phyloP scores from a whole-genome alignment of 768 basidiomycete genomes.

The Tulasnella sp. region DNA sequence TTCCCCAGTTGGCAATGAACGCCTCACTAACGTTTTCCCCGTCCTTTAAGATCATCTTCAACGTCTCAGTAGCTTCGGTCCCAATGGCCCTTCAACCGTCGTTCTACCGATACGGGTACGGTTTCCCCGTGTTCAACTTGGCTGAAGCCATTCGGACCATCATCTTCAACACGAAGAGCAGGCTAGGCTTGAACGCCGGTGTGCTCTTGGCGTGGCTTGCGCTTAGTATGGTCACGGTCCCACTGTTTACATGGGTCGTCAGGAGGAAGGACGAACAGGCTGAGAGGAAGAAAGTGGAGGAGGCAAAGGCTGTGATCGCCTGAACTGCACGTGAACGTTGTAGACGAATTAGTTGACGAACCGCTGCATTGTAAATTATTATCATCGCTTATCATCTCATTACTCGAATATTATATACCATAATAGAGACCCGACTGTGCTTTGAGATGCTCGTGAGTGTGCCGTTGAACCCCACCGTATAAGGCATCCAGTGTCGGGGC shows the following conservation, averaged over 20 bases:
- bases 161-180: slow-evolving; percentile 57
- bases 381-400: not conserved
- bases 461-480: not conserved
- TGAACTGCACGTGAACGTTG: no score
- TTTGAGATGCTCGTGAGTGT: not conserved
- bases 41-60: slow-evolving; percentile 47
- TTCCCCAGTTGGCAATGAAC: not conserved
- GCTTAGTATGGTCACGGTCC: slow-evolving; percentile 4
- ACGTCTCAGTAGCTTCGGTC: slow-evolving; percentile 35
- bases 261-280: slow-evolving; percentile 8
- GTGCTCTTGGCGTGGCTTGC: slow-evolving; percentile 33
- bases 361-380: not conserved
- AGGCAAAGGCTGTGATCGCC: not conserved
- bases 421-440: not conserved
- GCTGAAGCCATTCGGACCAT: slow-evolving; percentile 52
- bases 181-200: slow-evolving; percentile 33
- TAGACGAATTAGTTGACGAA: not conserved
- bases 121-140: slow-evolving; percentile 61
- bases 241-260: slow-evolving; percentile 15
- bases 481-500: no score
- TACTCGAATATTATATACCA: not conserved
- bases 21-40: slow-evolving; percentile 21
- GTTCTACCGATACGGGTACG: slow-evolving; percentile 52
- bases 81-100: slow-evolving; percentile 43
- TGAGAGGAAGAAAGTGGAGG: not conserved